Evolutionary conservation across 2,329 filamentous ascomycete species (phyloP).

Genomic region (Helotiales sp.): DNA sequence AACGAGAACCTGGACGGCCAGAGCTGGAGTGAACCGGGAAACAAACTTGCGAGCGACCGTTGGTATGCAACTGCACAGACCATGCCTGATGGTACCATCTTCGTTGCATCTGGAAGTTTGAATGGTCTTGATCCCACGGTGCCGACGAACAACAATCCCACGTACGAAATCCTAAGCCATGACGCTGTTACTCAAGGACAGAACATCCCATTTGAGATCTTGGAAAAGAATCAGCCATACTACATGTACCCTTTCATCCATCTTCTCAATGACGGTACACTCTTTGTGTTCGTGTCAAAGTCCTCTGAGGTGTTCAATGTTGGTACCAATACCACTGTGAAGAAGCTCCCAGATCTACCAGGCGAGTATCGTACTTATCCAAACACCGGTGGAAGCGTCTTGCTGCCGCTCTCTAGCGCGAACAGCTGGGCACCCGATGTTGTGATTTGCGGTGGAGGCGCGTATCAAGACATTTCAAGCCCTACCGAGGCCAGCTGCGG

Average conservation of each 20-base stretch:
- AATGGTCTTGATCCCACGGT: slow-evolving; percentile 57
- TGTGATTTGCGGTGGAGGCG: slow-evolving; percentile 59
- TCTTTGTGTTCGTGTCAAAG: slow-evolving; percentile 58
- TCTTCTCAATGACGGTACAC: slow-evolving; percentile 53
- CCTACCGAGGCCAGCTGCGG: slow-evolving; percentile 60
- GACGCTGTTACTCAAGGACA: slow-evolving; percentile 47
- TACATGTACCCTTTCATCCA: slow-evolving; percentile 66
- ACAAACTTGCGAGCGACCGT: slow-evolving; percentile 51
- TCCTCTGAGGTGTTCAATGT: slow-evolving; percentile 57
- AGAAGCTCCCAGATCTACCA: slow-evolving; percentile 50
- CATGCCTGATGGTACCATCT: slow-evolving; percentile 55
- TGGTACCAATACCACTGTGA: slow-evolving; percentile 43
- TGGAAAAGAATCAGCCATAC: slow-evolving; percentile 59
- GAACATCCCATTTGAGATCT: slow-evolving; percentile 52
- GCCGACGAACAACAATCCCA: slow-evolving; percentile 60
- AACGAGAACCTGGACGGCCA: slow-evolving; percentile 48
- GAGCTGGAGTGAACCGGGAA: slow-evolving; percentile 55
- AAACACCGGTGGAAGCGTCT: slow-evolving; percentile 58
- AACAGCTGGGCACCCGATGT: slow-evolving; percentile 54
- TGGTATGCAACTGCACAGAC: slow-evolving; percentile 64
- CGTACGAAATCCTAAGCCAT: slow-evolving; percentile 57
- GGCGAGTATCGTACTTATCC: slow-evolving; percentile 60
- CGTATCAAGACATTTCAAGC: slow-evolving; percentile 58
- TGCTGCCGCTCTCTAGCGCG: slow-evolving; percentile 52
- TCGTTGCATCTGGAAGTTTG: slow-evolving; percentile 60